phyloP scores from a whole-genome alignment of 176 grass and related monocot species.

The Eremochloa ophiuroides region DNA sequence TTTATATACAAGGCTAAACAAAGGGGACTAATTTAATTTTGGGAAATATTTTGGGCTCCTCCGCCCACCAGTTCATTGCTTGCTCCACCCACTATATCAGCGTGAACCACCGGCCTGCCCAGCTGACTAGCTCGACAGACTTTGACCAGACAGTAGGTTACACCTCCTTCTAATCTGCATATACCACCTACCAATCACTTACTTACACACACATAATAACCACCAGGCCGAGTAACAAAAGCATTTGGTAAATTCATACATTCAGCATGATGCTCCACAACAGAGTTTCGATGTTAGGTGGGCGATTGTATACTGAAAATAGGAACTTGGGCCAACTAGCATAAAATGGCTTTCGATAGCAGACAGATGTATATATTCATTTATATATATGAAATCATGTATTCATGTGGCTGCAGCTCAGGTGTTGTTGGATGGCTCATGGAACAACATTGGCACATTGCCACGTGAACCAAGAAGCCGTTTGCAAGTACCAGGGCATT shows the following conservation, averaged over 20 bases:
- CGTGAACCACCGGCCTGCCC: conserved; percentile 33
- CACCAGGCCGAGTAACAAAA: background rate
- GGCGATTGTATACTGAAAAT: background rate
- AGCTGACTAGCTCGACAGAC: background rate
- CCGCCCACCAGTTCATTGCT: background rate
- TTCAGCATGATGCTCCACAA: background rate
- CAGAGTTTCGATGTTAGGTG: background rate
- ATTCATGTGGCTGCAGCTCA: background rate
- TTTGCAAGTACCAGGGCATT: background rate
- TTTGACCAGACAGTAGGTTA: background rate
- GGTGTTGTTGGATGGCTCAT: background rate
- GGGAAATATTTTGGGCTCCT: background rate
- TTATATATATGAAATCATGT: background rate
- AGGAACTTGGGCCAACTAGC: background rate
- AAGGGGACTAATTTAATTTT: too few species aligned
- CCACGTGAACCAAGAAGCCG: background rate
- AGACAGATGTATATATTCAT: background rate
- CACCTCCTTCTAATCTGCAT: background rate
- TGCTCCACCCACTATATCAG: background rate
- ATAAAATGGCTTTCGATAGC: background rate
- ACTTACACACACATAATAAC: background rate
- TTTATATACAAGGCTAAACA: background rate
- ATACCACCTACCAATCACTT: background rate
- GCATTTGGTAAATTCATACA: background rate
- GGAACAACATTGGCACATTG: background rate